Conservation (phyloP, 2,329 filamentous ascomycete species). For the Leptographium lundbergii region DNA sequence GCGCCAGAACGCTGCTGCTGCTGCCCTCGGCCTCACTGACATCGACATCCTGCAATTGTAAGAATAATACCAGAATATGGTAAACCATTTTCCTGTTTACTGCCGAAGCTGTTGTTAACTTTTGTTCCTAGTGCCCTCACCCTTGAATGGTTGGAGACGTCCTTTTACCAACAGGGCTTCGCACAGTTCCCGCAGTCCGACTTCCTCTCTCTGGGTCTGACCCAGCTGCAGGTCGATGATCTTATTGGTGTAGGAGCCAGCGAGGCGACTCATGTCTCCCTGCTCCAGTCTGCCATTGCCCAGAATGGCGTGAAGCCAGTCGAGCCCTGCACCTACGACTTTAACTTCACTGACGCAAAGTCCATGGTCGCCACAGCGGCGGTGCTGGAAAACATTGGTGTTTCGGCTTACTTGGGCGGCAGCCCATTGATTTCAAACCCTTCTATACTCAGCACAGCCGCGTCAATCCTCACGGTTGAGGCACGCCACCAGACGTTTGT, state of each 20-base stretch:
- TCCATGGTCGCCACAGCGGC: slow-evolving; percentile 57
- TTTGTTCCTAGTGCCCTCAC: slow-evolving; percentile 45
- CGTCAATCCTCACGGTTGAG: slow-evolving; percentile 60
- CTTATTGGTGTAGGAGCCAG: slow-evolving; percentile 49
- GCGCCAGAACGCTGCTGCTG: slow-evolving; percentile 37
- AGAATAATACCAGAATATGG: slow-evolving; percentile 14
- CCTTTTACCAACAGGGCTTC: slow-evolving; percentile 62
- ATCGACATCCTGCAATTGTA: slow-evolving; percentile 48
- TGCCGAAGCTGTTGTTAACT: background rate
- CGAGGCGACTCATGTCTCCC: slow-evolving; percentile 49
- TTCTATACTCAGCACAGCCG: slow-evolving; percentile 52
- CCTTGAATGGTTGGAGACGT: slow-evolving; percentile 60
- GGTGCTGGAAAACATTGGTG: slow-evolving; percentile 59
- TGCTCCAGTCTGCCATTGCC: slow-evolving; percentile 47
- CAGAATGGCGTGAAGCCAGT: slow-evolving; percentile 53
- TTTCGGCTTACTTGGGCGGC: slow-evolving; percentile 62
- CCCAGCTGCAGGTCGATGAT: slow-evolving; percentile 40
- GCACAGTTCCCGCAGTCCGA: slow-evolving; percentile 50
- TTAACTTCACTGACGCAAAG: slow-evolving; percentile 51
- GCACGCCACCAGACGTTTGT: slow-evolving; percentile 63
- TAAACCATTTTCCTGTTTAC: too few relatives aligned
- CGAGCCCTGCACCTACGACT: slow-evolving; percentile 59
- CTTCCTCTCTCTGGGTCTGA: slow-evolving; percentile 51
- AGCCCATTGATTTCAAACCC: slow-evolving; percentile 49
- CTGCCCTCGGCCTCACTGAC: slow-evolving; percentile 33